These are phyloP conservation scores for Wickerhamiella hasegawae DNA, from an alignment of 805 yeast species.

Conservation along the genomic window DNA sequence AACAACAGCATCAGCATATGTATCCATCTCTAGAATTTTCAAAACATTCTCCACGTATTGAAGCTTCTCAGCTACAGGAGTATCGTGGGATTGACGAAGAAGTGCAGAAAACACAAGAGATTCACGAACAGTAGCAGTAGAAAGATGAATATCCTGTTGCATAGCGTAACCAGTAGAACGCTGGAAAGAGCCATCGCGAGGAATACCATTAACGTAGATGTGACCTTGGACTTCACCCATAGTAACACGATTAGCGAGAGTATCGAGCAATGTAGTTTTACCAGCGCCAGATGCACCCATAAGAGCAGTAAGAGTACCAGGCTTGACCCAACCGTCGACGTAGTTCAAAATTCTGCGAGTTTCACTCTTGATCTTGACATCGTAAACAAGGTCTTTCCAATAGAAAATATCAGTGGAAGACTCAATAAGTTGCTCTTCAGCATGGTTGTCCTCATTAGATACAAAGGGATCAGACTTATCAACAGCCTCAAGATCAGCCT, in stretches of 20 bases:
- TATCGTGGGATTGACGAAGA: conserved; percentile 49
- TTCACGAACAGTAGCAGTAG: conserved; percentile 60
- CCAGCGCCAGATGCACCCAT: conserved; percentile 88
- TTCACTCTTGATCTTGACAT: conserved; percentile 30
- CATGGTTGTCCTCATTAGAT: conserved; percentile 11
- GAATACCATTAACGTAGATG: conserved; percentile 53
- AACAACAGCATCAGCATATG: conserved; percentile 63
- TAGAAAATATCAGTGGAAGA: conserved; percentile 34
- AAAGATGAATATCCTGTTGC: conserved; percentile 64
- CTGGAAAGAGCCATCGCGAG: conserved; percentile 49
- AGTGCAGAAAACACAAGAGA: conserved; percentile 56
- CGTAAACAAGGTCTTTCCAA: conserved; percentile 49
- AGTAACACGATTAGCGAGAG: conserved; percentile 53
- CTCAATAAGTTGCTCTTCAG: conserved; percentile 16
- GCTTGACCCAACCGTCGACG: conserved; percentile 60
- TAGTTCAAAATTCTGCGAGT: conserved; percentile 27
- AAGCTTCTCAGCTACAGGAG: conserved; percentile 41
- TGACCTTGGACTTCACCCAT: conserved; percentile 60
- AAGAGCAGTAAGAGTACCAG: conserved; percentile 66
- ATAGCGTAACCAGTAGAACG: conserved; percentile 69
- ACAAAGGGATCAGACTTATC: conserved; percentile 14
- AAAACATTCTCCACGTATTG: conserved; percentile 57
- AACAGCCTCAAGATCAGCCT: conserved; percentile 6
- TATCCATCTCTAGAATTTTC: conserved; percentile 48
- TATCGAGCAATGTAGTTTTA: conserved; percentile 61